Conservation (phyloP, 106 monocot genomes). For the Amphibolis antarctica region DNA sequence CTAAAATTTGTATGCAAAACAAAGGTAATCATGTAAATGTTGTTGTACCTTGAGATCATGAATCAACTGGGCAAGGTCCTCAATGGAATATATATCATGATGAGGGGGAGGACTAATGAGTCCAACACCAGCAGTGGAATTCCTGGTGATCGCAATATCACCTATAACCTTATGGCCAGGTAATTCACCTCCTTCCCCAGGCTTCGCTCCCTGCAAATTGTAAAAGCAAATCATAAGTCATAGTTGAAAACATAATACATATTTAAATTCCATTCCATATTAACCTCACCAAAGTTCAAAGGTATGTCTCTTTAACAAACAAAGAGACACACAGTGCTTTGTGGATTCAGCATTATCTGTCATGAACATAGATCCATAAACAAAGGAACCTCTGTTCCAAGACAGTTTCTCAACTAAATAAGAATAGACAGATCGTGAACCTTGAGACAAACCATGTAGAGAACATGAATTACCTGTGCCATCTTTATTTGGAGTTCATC, state of each 20-base stretch:
- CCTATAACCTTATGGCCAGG: conserved; percentile 97
- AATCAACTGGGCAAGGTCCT: conserved; percentile 95
- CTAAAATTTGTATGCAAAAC: background rate
- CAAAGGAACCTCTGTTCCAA: conserved; percentile 40
- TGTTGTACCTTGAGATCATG: conserved; percentile 89
- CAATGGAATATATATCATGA: conserved; percentile 98
- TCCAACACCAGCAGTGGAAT: conserved; percentile 97
- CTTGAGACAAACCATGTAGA: background rate
- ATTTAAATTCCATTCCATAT: conserved; percentile 34
- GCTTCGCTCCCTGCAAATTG: conserved; percentile 77
- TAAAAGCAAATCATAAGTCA: background rate
- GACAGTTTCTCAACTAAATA: background rate
- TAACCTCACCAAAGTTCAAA: conserved; percentile 66
- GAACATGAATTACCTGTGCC: conserved; percentile 73
- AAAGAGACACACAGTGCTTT: conserved; percentile 62
- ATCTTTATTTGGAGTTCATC: conserved; percentile 99
- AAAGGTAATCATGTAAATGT: background rate
- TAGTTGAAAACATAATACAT: background rate
- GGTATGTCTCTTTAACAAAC: conserved; percentile 52
- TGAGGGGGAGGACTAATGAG: conserved; percentile 98
- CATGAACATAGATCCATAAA: conserved; percentile 87
- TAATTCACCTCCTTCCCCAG: conserved; percentile 99
- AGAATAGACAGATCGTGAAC: background rate
- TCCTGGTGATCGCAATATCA: conserved; percentile 96
- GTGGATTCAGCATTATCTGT: conserved; percentile 65